Conservation (phyloP, 176 grass and related monocot genomes). For the Chrysopogon serrulatus region DNA sequence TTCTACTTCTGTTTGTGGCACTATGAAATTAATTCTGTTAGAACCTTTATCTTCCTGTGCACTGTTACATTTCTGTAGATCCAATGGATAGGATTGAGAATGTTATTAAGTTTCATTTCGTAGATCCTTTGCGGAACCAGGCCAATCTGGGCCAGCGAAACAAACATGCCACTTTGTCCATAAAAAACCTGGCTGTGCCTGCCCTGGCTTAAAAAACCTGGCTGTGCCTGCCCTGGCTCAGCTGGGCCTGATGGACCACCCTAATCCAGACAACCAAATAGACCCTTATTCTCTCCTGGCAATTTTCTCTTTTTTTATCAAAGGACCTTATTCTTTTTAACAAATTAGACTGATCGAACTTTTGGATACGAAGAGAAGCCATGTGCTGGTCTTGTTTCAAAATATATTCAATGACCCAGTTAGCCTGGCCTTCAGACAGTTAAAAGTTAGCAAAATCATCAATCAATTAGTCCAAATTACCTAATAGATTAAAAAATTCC, state of each 20-base stretch:
- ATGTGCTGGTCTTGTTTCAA: not conserved
- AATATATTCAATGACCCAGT: not conserved
- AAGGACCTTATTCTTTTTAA: not conserved
- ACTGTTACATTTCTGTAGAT: not conserved
- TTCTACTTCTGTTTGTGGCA: not conserved
- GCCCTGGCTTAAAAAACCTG: too few relatives aligned
- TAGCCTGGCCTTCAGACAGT: not conserved
- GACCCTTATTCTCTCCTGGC: not conserved
- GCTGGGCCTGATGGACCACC: too few relatives aligned
- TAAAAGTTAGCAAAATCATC: not conserved
- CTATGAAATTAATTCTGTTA: not conserved
- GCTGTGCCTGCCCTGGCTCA: too few relatives aligned
- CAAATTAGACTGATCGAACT: not conserved
- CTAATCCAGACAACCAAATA: too few relatives aligned
- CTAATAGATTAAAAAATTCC: not conserved
- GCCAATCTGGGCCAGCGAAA: too few relatives aligned
- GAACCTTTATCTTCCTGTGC: not conserved
- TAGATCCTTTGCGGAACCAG: too few relatives aligned
- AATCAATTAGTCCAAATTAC: not conserved
- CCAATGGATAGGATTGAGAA: not conserved
- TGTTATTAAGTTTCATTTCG: not conserved
- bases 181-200: too few relatives aligned
- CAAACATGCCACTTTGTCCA: too few relatives aligned
- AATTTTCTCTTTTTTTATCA: not conserved
- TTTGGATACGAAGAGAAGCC: not conserved